phyloP scores from a whole-genome alignment of 2,329 filamentous ascomycete genomes.

The Monilinia laxa region DNA sequence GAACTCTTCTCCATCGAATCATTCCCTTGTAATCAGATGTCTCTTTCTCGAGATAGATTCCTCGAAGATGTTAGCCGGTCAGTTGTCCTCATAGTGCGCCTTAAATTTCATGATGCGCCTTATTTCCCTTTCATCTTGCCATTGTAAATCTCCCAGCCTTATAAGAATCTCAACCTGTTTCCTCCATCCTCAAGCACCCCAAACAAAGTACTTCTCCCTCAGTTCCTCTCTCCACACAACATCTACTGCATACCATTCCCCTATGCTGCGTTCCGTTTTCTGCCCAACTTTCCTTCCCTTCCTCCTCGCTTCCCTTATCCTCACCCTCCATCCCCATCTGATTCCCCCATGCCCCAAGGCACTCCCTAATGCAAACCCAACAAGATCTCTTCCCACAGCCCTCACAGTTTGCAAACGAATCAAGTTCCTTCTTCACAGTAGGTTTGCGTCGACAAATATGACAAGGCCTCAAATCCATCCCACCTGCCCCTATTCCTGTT shows the following conservation, averaged over 20 bases:
- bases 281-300: conserved; percentile 1
- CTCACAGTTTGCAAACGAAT: conserved; percentile 63
- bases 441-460: conserved; percentile 68
- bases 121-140: not conserved
- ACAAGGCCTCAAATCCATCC: conserved; percentile 52
- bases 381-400: conserved; percentile 63
- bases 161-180: conserved; percentile 11
- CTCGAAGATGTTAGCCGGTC: not conserved
- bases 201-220: conserved; percentile 67
- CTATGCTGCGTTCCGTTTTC: conserved; percentile 28
- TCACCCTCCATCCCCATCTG: conserved; percentile 21
- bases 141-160: not conserved
- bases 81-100: not conserved
- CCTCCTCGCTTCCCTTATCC: not conserved
- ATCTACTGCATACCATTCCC: conserved; percentile 62
- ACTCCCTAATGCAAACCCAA: conserved; percentile 67
- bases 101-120: not conserved
- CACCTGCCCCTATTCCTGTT: not conserved
- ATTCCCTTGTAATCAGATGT: not conserved
- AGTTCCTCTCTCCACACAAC: conserved; percentile 63
- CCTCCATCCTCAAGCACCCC: conserved; percentile 51
- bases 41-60: not conserved
- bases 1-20: not conserved
- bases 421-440: conserved; percentile 63
- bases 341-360: conserved; percentile 40